Percentiles rank a stretch among this genome's conserved stretches.
phyloP scores from a whole-genome alignment of 176 grass and related monocot species.

The Puccinellia tenuiflora region DNA sequence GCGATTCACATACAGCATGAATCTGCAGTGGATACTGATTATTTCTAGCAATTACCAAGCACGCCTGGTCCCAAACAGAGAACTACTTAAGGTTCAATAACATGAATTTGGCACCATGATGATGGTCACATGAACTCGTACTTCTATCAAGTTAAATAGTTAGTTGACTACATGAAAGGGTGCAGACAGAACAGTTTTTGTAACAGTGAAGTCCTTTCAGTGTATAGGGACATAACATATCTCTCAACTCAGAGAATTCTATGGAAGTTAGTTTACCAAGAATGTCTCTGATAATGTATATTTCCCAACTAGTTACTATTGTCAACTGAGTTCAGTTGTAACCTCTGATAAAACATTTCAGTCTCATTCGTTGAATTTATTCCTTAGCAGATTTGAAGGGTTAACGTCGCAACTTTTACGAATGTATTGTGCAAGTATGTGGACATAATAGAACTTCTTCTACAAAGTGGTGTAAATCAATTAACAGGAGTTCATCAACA shows the following conservation, averaged over 20 bases:
- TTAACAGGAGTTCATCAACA: background rate
- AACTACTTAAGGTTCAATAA: background rate
- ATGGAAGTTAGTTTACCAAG: background rate
- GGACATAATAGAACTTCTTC: background rate
- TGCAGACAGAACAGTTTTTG: background rate
- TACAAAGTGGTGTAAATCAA: background rate
- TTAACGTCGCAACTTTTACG: background rate
- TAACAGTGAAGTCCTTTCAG: background rate
- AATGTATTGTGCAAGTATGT: background rate
- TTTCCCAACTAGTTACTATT: background rate
- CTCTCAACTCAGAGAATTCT: background rate
- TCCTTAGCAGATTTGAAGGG: background rate
- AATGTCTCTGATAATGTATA: background rate
- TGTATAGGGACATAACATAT: background rate
- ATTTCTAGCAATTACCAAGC: background rate
- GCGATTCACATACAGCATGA: background rate
- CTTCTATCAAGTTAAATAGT: background rate
- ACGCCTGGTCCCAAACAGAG: background rate
- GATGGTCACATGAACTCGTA: background rate
- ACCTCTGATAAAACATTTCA: background rate
- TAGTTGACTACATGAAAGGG: background rate
- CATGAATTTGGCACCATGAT: background rate
- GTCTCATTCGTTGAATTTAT: background rate
- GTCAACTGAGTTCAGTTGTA: background rate
- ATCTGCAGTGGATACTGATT: background rate